Percentiles rank a stretch among this genome's conserved stretches.
phyloP scores from a whole-genome alignment of 2,329 filamentous ascomycete genomes.

The Botryosphaeria dothidea region DNA sequence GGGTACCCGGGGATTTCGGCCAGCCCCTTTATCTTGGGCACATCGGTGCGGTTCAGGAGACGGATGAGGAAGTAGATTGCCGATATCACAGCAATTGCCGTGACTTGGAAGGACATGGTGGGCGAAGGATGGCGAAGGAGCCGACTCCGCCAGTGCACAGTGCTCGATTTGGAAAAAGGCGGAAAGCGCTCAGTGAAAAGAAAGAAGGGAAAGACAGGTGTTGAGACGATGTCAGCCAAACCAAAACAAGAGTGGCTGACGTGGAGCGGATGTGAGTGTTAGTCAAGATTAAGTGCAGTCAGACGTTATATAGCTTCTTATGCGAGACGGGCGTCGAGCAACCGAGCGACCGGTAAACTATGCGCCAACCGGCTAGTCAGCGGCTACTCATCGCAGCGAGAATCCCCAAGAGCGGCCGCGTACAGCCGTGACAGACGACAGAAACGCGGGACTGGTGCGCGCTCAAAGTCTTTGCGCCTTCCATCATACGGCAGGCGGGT shows the following conservation, averaged over 20 bases:
- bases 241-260: not conserved
- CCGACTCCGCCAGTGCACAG: not conserved
- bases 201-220: not conserved
- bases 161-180: not conserved
- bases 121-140: not conserved
- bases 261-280: not conserved
- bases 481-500: not conserved
- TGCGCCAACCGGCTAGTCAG: not conserved
- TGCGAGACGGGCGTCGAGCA: not conserved
- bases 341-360: not conserved
- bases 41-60: constrained; percentile 48
- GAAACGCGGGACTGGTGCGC: constrained; percentile 5
- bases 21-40: constrained; percentile 50
- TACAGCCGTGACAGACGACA: not conserved
- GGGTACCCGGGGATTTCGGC: constrained; percentile 51
- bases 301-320: not conserved
- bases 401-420: not conserved
- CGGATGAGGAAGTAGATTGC: constrained; percentile 42
- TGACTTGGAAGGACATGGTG: constrained; percentile 42
- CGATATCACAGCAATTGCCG: constrained; percentile 43
- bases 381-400: not conserved
- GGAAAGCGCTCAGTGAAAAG: not conserved
- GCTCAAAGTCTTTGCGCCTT: not conserved
- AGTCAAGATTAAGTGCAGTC: not conserved
- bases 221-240: not conserved